A percentile compares a stretch with the other conserved stretches of the same genome.
Evolutionary conservation across 1,284 basidiomycete species (phyloP).

Genomic region (Grifola frondosa): DNA sequence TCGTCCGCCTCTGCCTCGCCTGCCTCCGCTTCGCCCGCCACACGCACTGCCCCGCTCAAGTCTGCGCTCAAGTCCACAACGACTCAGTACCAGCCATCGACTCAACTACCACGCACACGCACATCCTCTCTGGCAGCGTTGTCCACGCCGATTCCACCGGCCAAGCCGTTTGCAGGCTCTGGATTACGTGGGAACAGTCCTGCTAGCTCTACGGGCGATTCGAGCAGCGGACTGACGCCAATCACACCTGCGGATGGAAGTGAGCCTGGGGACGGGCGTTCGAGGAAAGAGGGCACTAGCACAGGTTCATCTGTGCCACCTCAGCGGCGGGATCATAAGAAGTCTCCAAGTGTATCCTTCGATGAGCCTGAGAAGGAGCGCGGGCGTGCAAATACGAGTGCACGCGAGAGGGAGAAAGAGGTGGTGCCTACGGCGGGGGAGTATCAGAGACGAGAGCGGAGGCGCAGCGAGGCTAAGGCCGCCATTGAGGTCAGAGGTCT

Average conservation of each 20-base stretch:
- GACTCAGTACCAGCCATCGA: conserved; percentile 10
- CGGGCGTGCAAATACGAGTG: conserved; percentile 30
- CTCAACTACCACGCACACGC: conserved; percentile 7
- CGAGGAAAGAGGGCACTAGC: conserved; percentile 7
- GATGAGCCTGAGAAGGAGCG: conserved; percentile 28
- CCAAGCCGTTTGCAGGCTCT: conserved; percentile 45
- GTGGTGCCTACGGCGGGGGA: conserved; percentile 42
- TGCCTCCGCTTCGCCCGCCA: conserved; percentile 2
- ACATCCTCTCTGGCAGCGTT: conserved; percentile 11
- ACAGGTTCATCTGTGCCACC: conserved; percentile 7
- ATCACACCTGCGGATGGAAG: conserved; percentile 75
- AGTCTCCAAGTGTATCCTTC: conserved; percentile 64
- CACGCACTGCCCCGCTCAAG: conserved; percentile 14
- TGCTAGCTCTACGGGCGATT: conserved; percentile 76
- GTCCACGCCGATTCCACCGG: conserved; percentile 17
- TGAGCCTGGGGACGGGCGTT: conserved; percentile 47
- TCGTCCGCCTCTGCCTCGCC: conserved; percentile 1
- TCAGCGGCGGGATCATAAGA: conserved; percentile 34
- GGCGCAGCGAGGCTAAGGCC: conserved; percentile 72
- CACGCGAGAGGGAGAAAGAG: conserved; percentile 39
- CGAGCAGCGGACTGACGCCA: conserved; percentile 68
- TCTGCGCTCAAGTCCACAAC: conserved; percentile 15
- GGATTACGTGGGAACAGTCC: conserved; percentile 56
- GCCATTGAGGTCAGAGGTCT: conserved; percentile 67
- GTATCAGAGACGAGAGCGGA: conserved; percentile 59